Base-by-base conservation (phyloP, 768 basidiomycete species). In the Trametes punicea region DNA sequence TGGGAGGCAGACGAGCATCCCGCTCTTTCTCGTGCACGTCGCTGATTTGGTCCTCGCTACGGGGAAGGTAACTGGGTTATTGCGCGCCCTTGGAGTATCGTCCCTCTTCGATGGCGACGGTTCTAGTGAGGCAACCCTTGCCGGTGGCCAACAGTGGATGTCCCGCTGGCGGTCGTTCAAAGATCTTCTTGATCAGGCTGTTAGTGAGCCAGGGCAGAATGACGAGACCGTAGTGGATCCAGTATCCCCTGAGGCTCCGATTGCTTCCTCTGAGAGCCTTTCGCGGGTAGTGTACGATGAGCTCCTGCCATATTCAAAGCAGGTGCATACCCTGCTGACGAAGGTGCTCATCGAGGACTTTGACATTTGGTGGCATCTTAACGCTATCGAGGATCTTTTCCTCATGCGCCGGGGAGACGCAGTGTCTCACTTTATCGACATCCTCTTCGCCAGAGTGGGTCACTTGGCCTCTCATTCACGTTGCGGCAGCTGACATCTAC, bases 381-480 rank as follows among this genome's bases (percentile, higher is more conserved):
- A 68, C 9, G 77, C 83, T 0, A 77, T 90, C 16, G 85, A 92
- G 62, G 81, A 84, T 62, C 54, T 92, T 2, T 91, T 79, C 60
- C 69, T 93, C 57, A 92, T 90, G 87, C 76, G 83, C 36, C 75
- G 77, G 55, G 89, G 90, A n/a, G 90, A 93, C 63, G 77, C 80
- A 2, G 83, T 93, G 74, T 82, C 81, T 44, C 81, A 86, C 61
- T 90, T 90, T 59, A 74, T 83, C 8, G 89, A 89, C 64, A 68
- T 81, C n/a, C 59, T 93, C 27, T 93, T 92, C 65, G 77, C 79
- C 30, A 85, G 88, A 76, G 90, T 89, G 59, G 36, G 72, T 58
- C 6, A 1, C 16, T 29, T 13, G 18, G 2, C 26, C 30, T 20
- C 10, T 10, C 29, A 34, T 9, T 41, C 18, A 11, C 33, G 16